Evolutionary conservation across 2,329 filamentous ascomycete genomes (phyloP), one percentile per base, ranked within the genome.

Genomic region (Beauveria sp.): DNA sequence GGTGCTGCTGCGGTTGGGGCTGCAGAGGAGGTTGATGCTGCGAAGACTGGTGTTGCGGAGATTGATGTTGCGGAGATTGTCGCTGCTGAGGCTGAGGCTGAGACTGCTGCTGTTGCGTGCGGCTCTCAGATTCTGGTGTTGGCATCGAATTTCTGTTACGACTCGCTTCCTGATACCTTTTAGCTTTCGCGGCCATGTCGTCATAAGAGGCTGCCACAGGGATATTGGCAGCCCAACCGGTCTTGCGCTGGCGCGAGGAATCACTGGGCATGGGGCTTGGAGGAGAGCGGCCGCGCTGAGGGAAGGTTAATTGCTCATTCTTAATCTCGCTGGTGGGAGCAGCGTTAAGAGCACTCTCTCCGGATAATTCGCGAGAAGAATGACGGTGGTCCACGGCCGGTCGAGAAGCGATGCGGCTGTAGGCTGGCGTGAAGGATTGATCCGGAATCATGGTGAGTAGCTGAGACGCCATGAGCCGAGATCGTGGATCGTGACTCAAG

Each of bases 401-500:
- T 9, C 38, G 48, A 26, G 56, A 50, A 42, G 56, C 46, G 18
- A 59, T 48, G 46, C 56, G 56, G 22, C 56, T 51, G 43, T 59
- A 59, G 18, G 31, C 34, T 3, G 45, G 56, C 6, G 56, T 22
- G 7, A 58, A 59, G 31, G 22, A 20, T 16, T 24, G 45, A 1
- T 59, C 56, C 9, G 56, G 56, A 64, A 96, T 95, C 66, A 86
- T 77, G 1, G 75, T 72, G 16, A 96, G 78, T 16, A 98, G 80
- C 28, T 87, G 82, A 54, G 86, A 85, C 3, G 95, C 93, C 56
- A 91, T 86, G 12, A 86, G 77, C 56, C 95, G 85, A 60, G 85
- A 78, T 62, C 89, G 85, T 7, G 95, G 93, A 63, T 87, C 81
- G 31, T 88, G 81, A 65, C 84, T 88, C 57, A 98, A 79, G 71